Conservation (phyloP, 2,329 filamentous ascomycete genomes). For the Ilyonectria destructans region DNA sequence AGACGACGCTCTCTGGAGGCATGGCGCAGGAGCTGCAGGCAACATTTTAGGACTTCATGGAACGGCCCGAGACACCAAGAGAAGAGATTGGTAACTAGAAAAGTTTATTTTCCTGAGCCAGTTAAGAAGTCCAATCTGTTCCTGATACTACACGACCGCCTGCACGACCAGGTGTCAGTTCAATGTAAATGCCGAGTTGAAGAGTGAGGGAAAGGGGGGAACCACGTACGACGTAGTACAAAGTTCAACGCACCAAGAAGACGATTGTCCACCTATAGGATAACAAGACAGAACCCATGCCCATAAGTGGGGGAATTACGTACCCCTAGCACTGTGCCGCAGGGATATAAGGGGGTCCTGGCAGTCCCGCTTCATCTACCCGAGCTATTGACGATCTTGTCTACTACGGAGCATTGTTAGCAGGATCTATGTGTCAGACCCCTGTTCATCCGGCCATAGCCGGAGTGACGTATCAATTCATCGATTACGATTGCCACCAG, state of each 20-base stretch:
- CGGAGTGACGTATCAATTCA: not conserved
- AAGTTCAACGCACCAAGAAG: too few relatives aligned
- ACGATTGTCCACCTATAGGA: not conserved
- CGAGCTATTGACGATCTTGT: not conserved
- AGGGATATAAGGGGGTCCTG: not conserved
- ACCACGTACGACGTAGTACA: too few relatives aligned
- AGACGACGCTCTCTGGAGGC: constrained; percentile 22
- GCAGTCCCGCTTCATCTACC: not conserved
- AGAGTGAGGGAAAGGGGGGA: not conserved
- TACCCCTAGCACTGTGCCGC: too few relatives aligned
- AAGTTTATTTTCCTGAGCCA: not conserved
- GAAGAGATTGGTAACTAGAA: not conserved
- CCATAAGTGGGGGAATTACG: too few relatives aligned
- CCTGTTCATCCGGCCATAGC: not conserved
- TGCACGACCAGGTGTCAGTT: not conserved
- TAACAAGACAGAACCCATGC: not conserved
- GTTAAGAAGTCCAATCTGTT: not conserved
- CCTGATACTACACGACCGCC: not conserved
- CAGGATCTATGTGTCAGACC: not conserved
- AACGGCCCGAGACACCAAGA: not conserved
- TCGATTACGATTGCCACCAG: not conserved
- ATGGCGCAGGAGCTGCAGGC: constrained; percentile 29
- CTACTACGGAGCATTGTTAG: not conserved
- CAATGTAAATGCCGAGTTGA: not conserved
- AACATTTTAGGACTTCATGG: constrained; percentile 5